Percentiles rank a stretch among this genome's conserved stretches.
phyloP scores from a whole-genome alignment of 2,329 filamentous ascomycete species.

The Hymenotorrendiella dingleyae region DNA sequence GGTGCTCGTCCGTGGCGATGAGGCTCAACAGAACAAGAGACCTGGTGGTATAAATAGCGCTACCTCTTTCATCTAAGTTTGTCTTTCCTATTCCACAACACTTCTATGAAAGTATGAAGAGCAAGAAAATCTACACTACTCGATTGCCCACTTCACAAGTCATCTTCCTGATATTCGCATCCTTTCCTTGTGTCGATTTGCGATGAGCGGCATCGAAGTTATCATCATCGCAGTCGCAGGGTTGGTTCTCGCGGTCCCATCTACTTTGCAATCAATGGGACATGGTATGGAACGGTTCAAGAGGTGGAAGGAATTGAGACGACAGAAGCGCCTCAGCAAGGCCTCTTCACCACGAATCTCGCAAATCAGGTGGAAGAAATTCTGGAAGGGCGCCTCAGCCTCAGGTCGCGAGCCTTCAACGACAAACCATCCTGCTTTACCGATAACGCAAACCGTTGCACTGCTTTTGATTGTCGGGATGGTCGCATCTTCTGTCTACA shows the following conservation, averaged over 20 bases:
- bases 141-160: not conserved
- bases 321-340: not conserved
- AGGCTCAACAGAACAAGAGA: no score
- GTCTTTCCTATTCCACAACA: not conserved
- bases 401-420: no score
- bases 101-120: not conserved
- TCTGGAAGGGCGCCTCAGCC: no score
- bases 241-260: not conserved
- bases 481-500: no score
- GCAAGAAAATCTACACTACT: not conserved
- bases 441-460: no score
- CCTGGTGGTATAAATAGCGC: not conserved
- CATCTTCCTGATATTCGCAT: not conserved
- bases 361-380: no score
- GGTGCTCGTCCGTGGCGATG: no score
- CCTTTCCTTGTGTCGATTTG: no score
- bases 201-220: conserved; percentile 1
- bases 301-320: not conserved
- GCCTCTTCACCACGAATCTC: no score
- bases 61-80: not conserved
- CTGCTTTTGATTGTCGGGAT: no score
- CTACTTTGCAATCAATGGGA: not conserved
- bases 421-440: no score
- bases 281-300: not conserved
- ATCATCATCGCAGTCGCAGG: not conserved